Percentiles rank a stretch among this genome's conserved stretches.
These are phyloP conservation scores for Lentinula novae-zelandiae DNA, from an alignment of 1,284 basidiomycete genomes.

Conservation along the genomic window DNA sequence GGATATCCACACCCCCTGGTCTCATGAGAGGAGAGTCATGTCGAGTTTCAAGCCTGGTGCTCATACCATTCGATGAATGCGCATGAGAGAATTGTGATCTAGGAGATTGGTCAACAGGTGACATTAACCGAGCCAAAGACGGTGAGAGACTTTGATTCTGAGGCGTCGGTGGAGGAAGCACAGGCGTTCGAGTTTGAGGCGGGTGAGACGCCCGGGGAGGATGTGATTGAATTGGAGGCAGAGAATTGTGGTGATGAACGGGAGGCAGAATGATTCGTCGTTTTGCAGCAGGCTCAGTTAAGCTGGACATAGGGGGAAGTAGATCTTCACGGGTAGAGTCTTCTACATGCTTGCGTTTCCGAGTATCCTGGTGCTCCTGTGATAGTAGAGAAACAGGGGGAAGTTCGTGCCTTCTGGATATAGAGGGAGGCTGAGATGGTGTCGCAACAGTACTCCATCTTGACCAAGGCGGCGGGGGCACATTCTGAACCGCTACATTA, in stretches of 20 bases:
- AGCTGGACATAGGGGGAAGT: constrained; percentile 19
- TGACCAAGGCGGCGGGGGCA: constrained; percentile 66
- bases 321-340: constrained; percentile 21
- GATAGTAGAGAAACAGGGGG: background rate
- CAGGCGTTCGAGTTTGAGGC: constrained; percentile 17
- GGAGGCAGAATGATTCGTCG: constrained; percentile 22
- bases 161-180: constrained; percentile 18
- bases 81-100: constrained; percentile 1
- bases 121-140: constrained; percentile 40
- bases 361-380: constrained; percentile 16
- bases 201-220: constrained; percentile 15
- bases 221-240: constrained; percentile 19
- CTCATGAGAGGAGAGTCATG: constrained; percentile 11
- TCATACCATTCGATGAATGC: background rate
- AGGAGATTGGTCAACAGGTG: constrained; percentile 22
- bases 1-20: constrained; percentile 11
- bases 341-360: constrained; percentile 30
- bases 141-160: constrained; percentile 39
- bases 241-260: constrained; percentile 12
- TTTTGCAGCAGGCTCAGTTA: constrained; percentile 22
- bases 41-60: constrained; percentile 6
- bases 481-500: constrained; percentile 26
- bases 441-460: constrained; percentile 47
- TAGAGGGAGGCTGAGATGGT: constrained; percentile 37
- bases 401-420: constrained; percentile 29